These are phyloP conservation scores for Xylariomycetidae sp. DNA, from an alignment of 2,329 filamentous ascomycete species.

Conservation along the genomic window DNA sequence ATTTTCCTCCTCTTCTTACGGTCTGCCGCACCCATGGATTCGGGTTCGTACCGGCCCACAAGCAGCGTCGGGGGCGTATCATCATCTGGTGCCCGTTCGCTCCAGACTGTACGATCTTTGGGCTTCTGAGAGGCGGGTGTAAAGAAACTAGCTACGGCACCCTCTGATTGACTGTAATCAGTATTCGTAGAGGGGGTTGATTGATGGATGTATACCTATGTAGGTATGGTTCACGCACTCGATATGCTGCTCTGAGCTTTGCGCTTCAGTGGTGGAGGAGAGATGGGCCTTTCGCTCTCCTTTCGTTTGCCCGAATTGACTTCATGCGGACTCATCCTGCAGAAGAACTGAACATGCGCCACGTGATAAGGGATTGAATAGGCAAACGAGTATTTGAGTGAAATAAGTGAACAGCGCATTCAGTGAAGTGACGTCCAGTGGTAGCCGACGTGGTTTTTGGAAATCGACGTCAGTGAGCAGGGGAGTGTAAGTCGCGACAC, in stretches of 20 bases:
- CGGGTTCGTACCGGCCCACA: slow-evolving; percentile 64
- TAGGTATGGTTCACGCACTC: slow-evolving; percentile 31
- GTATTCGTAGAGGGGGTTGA: background rate
- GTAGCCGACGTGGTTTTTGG: too few relatives aligned
- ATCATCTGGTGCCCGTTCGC: slow-evolving; percentile 52
- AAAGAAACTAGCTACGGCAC: slow-evolving; percentile 78
- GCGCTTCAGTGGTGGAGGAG: slow-evolving; percentile 50
- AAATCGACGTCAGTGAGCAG: too few relatives aligned
- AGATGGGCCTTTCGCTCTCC: slow-evolving; percentile 37
- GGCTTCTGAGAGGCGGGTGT: slow-evolving; percentile 81
- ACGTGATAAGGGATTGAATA: too few relatives aligned
- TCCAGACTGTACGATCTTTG: slow-evolving; percentile 70
- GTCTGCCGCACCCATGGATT: slow-evolving; percentile 25
- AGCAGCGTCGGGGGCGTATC: slow-evolving; percentile 58
- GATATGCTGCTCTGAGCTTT: slow-evolving; percentile 48
- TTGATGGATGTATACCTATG: background rate
- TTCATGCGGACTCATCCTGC: background rate
- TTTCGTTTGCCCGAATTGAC: slow-evolving; percentile 20
- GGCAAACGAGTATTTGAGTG: too few relatives aligned
- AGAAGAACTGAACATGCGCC: too few relatives aligned
- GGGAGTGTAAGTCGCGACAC: too few relatives aligned
- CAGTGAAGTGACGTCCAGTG: too few relatives aligned
- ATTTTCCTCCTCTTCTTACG: slow-evolving; percentile 49
- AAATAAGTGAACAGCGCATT: too few relatives aligned
- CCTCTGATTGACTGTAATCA: slow-evolving; percentile 41